These are phyloP conservation scores for Nymphaea thermarum DNA, from an alignment of 164 flowering plant species.

Conservation along the genomic window DNA sequence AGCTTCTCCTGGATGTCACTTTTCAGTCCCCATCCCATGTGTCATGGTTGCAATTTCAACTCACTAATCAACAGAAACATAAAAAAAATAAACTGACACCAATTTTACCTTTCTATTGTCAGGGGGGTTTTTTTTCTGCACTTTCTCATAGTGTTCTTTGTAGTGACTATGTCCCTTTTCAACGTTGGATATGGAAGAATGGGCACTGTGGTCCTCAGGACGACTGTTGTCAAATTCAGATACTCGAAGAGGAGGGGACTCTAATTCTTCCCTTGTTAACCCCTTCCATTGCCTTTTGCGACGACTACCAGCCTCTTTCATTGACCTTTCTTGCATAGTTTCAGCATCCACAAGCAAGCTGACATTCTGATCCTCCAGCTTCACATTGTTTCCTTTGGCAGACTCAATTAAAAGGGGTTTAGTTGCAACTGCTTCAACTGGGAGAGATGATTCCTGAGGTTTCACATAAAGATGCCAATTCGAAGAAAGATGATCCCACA, in stretches of 20 bases:
- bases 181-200: conserved; percentile 29
- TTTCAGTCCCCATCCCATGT: too few relatives aligned
- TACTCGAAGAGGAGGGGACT: conserved; percentile 49
- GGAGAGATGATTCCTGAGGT: conserved; percentile 20
- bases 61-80: too few relatives aligned
- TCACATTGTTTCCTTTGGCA: conserved; percentile 12
- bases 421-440: conserved; percentile 21
- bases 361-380: not conserved
- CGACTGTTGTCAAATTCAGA: conserved; percentile 19
- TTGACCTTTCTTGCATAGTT: conserved; percentile 24
- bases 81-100: not conserved
- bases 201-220: conserved; percentile 10
- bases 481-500: conserved; percentile 84
- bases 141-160: conserved; percentile 4
- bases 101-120: not conserved
- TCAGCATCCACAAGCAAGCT: conserved; percentile 25
- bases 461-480: conserved; percentile 45
- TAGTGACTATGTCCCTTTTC: conserved; percentile 37
- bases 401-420: conserved; percentile 16
- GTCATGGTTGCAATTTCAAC: too few relatives aligned
- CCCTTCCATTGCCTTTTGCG: conserved; percentile 61
- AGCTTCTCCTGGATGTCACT: too few relatives aligned
- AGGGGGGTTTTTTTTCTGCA: not conserved
- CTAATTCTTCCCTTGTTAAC: conserved; percentile 32
- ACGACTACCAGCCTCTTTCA: conserved; percentile 27